These are phyloP conservation scores for Annona cherimola DNA, from an alignment of 164 flowering plant species.

Conservation along the genomic window DNA sequence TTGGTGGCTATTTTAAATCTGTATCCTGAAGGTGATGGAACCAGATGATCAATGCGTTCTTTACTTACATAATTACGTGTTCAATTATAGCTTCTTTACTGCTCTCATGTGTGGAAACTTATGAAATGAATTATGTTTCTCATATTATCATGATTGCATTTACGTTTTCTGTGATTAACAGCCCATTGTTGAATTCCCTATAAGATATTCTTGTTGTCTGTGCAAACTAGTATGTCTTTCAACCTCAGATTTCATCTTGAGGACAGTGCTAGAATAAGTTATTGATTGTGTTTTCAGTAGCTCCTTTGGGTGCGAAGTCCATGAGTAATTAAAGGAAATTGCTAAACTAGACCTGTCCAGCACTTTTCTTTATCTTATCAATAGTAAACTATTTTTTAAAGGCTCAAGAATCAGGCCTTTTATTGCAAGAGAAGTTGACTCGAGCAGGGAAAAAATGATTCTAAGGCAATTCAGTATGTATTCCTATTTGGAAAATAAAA, in stretches of 20 bases:
- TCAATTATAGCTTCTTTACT: too few species aligned
- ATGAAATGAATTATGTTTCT: too few species aligned
- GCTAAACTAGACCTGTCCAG: not conserved
- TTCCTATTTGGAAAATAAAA: too few species aligned
- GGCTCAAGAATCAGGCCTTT: not conserved
- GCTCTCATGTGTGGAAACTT: too few species aligned
- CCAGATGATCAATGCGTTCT: too few species aligned
- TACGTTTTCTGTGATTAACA: too few species aligned
- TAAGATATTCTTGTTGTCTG: too few species aligned
- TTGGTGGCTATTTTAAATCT: too few species aligned
- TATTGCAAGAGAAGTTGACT: not conserved
- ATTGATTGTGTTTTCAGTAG: not conserved
- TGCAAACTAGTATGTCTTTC: not conserved
- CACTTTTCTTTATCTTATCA: not conserved
- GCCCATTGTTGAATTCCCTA: too few species aligned
- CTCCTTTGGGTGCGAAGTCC: not conserved
- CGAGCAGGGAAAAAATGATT: not conserved
- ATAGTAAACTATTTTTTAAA: not conserved
- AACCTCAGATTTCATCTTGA: not conserved
- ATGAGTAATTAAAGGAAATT: not conserved
- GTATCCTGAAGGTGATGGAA: too few species aligned
- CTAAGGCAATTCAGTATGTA: not conserved
- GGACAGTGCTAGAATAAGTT: not conserved
- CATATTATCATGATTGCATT: too few species aligned
- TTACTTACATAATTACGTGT: too few species aligned